A percentile compares a stretch with the other conserved stretches of the same genome.
phyloP scores from a whole-genome alignment of 2,329 filamentous ascomycete species.

The Aureobasidium sp. region DNA sequence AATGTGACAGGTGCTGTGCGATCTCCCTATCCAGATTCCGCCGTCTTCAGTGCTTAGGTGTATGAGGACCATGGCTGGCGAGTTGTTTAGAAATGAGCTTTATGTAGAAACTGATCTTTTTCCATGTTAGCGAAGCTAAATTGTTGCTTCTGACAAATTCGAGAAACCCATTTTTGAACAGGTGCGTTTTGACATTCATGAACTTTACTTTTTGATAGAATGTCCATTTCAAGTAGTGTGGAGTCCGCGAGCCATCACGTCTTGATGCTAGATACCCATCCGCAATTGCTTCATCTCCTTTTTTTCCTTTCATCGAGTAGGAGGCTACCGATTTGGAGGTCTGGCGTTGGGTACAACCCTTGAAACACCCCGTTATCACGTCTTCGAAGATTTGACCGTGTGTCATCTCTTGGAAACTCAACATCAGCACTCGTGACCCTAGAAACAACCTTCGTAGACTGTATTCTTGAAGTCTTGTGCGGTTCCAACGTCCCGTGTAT shows the following conservation, averaged over 20 bases:
- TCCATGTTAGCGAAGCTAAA: too few relatives aligned
- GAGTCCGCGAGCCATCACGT: too few relatives aligned
- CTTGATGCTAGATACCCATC: too few relatives aligned
- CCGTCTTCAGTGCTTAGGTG: background rate
- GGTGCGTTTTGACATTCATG: too few relatives aligned
- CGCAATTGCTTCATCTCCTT: background rate
- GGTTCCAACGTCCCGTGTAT: background rate
- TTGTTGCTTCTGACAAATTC: too few relatives aligned
- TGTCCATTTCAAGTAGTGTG: too few relatives aligned
- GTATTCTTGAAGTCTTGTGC: background rate
- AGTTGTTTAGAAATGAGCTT: too few relatives aligned
- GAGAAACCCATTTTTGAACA: too few relatives aligned
- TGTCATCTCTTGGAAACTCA: background rate
- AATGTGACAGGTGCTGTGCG: background rate
- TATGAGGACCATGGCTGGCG: background rate
- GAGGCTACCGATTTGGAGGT: background rate
- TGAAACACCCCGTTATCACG: background rate
- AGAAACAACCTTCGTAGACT: background rate
- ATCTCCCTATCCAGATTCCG: background rate
- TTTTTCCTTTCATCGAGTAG: background rate
- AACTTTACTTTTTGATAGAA: too few relatives aligned
- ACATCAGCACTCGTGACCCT: background rate
- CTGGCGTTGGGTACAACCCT: too few relatives aligned
- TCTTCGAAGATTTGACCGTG: background rate
- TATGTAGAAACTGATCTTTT: too few relatives aligned